Base-by-base conservation (phyloP, 2,329 filamentous ascomycete species). In the Drechslerella stenobrocha region DNA sequence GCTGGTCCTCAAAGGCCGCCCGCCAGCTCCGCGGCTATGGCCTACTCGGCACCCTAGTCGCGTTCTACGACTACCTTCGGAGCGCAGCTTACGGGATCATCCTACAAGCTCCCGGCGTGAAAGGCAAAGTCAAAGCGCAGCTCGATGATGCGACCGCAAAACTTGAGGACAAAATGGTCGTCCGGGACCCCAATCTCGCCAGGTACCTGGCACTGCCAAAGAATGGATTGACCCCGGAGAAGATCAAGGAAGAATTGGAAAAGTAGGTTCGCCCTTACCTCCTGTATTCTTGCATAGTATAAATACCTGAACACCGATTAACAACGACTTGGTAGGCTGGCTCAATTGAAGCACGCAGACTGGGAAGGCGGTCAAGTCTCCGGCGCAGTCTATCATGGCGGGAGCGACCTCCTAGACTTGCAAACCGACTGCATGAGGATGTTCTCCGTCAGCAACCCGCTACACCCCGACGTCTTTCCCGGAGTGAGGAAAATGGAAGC, bases 401-500 rank as follows among this genome's bases (percentile, higher is more conserved):
- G 93, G 53, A 83, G 88, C 35, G 86, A 87, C 44, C 79, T 98
- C 72, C 78, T 93, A 67, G 84, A 87, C 74, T 80, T 98, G 35
- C 93, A 98, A 79, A 88, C 89, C 3, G 89, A 96, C 76, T 92
- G 93, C 0, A 97, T 92, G 80, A 88, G 88, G 71, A 88, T 88
- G 77, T 98, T 98, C 76, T 92, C 90, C 51, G 93, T 98, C 26
- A 84, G 90, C 35, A 98, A 98, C 77, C 93, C 93, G 2, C 93
- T 98, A 72, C 93, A 98, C 76, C 93, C 93, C 4, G 93, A 98
- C 78, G 92, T 98, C 42, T 98, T 98, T 78, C 93, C 93, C 13
- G 93, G 92, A 24, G 91, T 98, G 52, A 82, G 93, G 74, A 98
- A 98, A 83, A 98, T 98, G 93, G 93, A 98, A 80, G 92, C 93